Evolutionary conservation across 495 filamentous ascomycete genomes (phyloP), one percentile per base, ranked within the genome.

Genomic region (Lichina pygmaea): DNA sequence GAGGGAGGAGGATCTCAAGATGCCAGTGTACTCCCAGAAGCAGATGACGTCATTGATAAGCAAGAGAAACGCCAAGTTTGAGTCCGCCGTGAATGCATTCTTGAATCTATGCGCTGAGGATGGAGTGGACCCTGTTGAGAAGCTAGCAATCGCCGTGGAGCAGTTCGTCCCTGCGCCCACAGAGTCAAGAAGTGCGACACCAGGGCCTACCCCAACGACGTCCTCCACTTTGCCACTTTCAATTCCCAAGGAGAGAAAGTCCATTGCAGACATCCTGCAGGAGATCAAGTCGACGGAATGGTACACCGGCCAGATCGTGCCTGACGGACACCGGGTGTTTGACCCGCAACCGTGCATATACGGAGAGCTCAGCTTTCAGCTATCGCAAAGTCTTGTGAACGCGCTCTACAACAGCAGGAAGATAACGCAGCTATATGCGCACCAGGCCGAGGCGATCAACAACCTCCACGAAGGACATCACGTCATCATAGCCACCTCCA

Each of bases 361-460:
- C 52, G 86, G 83, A 2, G 81, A 93, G 8, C 64, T 97, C 39
- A 67, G 78, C 10, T 95, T 97, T 52, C 64, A 77, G 41, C 64
- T 97, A 2, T 89, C 83, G 16, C 89, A 97, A 55, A 71, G 78
- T 52, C 62, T 97, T 43, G 86, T 95, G 16, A 93, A 97, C 58
- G 86, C 89, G 3, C 57, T 97, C 6, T 97, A 86, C 62, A 93
- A 93, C 51, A 78, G 81, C 2, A 75, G 73, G 51, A 71, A 75
- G 12, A 94, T 99, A 43, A 80, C 77, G 0, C 73, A 72, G 46
- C 67, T 95, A n/a, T 99, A 92, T 54, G 70, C 84, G 6, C 89
- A 99, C 56, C 89, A 99, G 61, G 75, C 83, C 1, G 82, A 93
- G 59, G 89, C 89, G 0, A 92, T 95, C 55, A 99, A 95, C 57